A percentile compares a stretch with the other conserved stretches of the same genome.
These are phyloP conservation scores for Sporothrix euskadiensis DNA, from an alignment of 2,329 filamentous ascomycete genomes.

Conservation along the genomic window DNA sequence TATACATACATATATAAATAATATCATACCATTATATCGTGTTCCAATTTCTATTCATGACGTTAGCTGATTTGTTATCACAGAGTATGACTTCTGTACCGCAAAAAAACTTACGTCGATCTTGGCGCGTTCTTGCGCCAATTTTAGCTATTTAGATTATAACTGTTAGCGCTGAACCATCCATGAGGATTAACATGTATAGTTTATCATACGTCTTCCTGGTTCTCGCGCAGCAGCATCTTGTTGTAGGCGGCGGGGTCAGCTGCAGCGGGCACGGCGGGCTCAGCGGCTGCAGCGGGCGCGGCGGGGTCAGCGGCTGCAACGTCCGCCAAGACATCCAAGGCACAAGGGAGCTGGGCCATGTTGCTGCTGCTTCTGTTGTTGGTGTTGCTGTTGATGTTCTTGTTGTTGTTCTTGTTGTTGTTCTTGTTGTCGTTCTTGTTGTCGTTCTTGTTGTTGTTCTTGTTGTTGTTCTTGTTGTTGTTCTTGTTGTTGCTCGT, in stretches of 20 bases:
- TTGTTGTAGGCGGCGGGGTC: background rate
- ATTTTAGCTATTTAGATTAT: background rate
- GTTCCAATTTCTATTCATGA: background rate
- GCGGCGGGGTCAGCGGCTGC: too few species aligned
- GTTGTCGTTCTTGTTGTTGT: too few species aligned
- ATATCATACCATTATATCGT: background rate
- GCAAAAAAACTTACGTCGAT: background rate
- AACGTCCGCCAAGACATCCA: too few species aligned
- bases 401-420: background rate
- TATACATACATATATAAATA: background rate
- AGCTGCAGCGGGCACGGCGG: background rate
- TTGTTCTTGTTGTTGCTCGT: too few species aligned
- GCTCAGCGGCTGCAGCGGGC: too few species aligned
- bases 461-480: too few species aligned
- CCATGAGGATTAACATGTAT: background rate
- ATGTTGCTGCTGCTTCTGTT: background rate
- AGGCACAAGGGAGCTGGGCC: background rate
- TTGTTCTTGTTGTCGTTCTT: background rate
- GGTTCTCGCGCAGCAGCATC: too few species aligned
- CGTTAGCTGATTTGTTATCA: background rate
- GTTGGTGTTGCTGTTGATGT: background rate
- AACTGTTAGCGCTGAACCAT: background rate
- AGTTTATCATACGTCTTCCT: background rate
- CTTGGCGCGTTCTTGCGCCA: background rate
- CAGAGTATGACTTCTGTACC: background rate